A percentile compares a stretch with the other conserved stretches of the same genome.
These are phyloP conservation scores for Jamesozyma rosinii DNA, from an alignment of 805 yeast species.

Conservation along the genomic window DNA sequence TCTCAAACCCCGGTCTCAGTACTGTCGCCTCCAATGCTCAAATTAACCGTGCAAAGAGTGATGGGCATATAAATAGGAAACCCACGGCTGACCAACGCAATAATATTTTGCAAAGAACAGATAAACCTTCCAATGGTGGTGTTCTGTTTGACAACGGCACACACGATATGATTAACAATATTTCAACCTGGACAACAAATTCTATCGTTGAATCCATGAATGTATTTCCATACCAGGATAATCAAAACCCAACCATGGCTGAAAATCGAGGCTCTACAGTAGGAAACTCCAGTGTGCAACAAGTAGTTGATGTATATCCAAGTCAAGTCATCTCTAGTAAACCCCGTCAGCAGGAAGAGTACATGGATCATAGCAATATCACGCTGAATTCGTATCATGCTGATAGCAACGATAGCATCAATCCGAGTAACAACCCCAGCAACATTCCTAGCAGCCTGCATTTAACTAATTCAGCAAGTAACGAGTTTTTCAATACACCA, in stretches of 20 bases:
- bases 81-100: background rate
- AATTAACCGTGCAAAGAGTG: background rate
- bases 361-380: background rate
- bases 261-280: background rate
- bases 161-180: conserved; percentile 51
- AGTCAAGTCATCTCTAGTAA: background rate
- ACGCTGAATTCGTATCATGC: background rate
- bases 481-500: too few relatives aligned
- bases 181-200: conserved; percentile 46
- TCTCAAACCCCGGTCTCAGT: background rate
- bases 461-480: background rate
- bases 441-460: too few relatives aligned
- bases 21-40: background rate
- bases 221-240: background rate
- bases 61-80: background rate
- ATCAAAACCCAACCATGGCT: background rate
- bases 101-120: background rate
- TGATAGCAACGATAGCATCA: background rate
- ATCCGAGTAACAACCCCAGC: too few relatives aligned
- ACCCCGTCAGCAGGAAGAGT: background rate
- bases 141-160: conserved; percentile 34
- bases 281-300: too few relatives aligned
- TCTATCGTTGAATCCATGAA: conserved; percentile 18
- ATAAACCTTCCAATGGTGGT: conserved; percentile 5
- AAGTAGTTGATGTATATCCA: background rate